phyloP scores from a whole-genome alignment of 2,329 filamentous ascomycete species.

The Aureobasidium sp. region DNA sequence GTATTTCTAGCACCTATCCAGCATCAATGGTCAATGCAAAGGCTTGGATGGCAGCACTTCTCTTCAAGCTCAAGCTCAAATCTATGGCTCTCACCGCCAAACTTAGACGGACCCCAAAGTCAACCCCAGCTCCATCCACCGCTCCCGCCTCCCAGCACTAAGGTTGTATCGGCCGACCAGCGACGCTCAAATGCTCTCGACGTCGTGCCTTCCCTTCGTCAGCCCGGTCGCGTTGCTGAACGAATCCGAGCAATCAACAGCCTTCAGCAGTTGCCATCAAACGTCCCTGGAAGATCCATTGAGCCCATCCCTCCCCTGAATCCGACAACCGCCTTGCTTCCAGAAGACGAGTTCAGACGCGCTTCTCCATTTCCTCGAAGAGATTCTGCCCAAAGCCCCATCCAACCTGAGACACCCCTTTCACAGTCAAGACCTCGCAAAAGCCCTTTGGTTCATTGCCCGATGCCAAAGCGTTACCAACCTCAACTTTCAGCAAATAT shows the following conservation, averaged over 20 bases:
- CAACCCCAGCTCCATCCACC: background rate
- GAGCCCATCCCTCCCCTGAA: background rate
- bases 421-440: conserved; percentile 5
- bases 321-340: background rate
- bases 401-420: background rate
- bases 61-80: conserved; percentile 10
- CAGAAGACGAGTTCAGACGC: background rate
- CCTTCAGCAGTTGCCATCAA: conserved; percentile 2
- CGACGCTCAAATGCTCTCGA: background rate
- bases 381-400: conserved; percentile 1
- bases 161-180: background rate
- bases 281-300: background rate
- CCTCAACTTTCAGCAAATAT: background rate
- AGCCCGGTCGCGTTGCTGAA: conserved; percentile 17
- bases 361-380: conserved; percentile 16
- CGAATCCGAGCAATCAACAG: conserved; percentile 17
- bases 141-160: background rate
- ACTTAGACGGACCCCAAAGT: conserved; percentile 4
- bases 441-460: conserved; percentile 15
- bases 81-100: conserved; percentile 2
- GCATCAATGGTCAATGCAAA: conserved; percentile 11
- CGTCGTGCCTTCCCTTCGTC: background rate
- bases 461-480: conserved; percentile 14
- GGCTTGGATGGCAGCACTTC: background rate
- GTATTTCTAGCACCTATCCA: background rate